These are phyloP conservation scores for Eucommia ulmoides DNA, from an alignment of 257 asterid species.

Conservation along the genomic window DNA sequence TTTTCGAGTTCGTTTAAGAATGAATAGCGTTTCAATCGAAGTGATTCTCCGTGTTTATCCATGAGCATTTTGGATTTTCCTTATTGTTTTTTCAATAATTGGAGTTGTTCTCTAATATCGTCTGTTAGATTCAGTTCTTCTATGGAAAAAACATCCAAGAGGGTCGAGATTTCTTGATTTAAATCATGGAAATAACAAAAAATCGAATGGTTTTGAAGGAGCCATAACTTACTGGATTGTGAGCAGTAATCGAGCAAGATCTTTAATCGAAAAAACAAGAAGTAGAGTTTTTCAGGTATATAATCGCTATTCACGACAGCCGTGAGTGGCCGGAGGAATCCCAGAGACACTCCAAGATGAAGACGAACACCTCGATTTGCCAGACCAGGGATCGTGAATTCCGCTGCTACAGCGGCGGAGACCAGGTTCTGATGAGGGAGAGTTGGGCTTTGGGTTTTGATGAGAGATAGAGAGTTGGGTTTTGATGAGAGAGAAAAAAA, in stretches of 20 bases:
- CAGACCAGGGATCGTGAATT: constrained; percentile 55
- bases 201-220: constrained; percentile 62
- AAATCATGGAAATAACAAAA: constrained; percentile 81
- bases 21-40: constrained; percentile 45
- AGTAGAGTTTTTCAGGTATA: constrained; percentile 94
- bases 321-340: constrained; percentile 26
- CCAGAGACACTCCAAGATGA: constrained; percentile 45
- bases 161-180: constrained; percentile 70
- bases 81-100: constrained; percentile 50
- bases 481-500: no score
- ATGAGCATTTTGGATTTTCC: constrained; percentile 39
- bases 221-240: constrained; percentile 74
- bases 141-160: constrained; percentile 77
- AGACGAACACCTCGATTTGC: constrained; percentile 51
- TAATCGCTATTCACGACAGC: constrained; percentile 27
- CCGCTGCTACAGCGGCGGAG: no score
- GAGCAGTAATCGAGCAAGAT: constrained; percentile 62
- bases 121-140: constrained; percentile 29
- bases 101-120: constrained; percentile 66
- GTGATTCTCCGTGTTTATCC: constrained; percentile 45
- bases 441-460: no score
- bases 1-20: constrained; percentile 68
- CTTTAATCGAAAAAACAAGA: constrained; percentile 73
- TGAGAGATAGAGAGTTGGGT: no score
- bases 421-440: no score